Base-by-base conservation (phyloP, 129 eudicot species). In the Flaveria brownii region DNA sequence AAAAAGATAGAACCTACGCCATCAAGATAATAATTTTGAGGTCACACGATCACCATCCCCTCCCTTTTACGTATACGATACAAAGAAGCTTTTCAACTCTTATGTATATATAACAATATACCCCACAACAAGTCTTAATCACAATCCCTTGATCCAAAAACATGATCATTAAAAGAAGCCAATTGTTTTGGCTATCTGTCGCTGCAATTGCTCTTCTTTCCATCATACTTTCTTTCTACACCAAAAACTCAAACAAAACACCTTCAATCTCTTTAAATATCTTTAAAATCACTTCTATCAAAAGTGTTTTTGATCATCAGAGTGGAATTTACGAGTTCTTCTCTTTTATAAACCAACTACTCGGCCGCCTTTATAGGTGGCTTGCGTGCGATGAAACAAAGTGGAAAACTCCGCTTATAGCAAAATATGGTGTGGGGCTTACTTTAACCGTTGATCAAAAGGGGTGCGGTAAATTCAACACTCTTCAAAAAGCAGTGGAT, bases 401-500 rank as follows among this genome's bases (percentile, higher is more conserved):
- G 55, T 91, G 93, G 97, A 87, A 84, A n/a, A 87, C 97, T 61
- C 81, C 63, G 36, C 92, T 91, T 47, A 55, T 78, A 33, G 76
- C 86, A 1, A 71, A 68, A 39, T 88, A 91, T 42, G 79, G 74
- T 1, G 87, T 94, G 25, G 72, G 85, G n/a, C 87, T 55, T 25
- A 83, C 83, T 41, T 69, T 85, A 33, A 91, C 93, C 0, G 98
- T 91, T 10, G 96, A 78, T 73, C 52, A 36, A 23, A 83, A 81
- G 45, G 97, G 90, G 28, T 91, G 98, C 61, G 96, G 86, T 14
- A 94, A 88, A 62, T 94, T 91, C 73, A 87, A 73, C 45, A 94
- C 79, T 62, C 57, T 91, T 42, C 92, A 94, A 70, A 82, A 91
- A 74, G 98, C 98, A 5, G 88, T 94, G 18, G 91, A 89, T 74